These are phyloP conservation scores for Tetragonia tetragonoides DNA, from an alignment of 148 eudicot species.

Conservation along the genomic window DNA sequence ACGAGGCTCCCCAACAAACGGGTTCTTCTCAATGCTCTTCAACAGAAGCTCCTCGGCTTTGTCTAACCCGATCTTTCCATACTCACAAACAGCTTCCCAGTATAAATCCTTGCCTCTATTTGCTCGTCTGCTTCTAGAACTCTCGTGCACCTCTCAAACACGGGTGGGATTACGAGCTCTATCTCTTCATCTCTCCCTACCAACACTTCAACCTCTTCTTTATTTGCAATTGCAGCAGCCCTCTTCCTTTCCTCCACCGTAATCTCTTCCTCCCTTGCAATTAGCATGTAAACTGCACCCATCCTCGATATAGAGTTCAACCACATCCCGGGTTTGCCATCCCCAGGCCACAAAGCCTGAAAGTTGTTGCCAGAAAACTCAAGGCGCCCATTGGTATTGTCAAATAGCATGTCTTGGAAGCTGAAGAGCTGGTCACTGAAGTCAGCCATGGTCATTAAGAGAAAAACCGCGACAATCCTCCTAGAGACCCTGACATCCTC, in stretches of 20 bases:
- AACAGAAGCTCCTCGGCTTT: constrained; percentile 52
- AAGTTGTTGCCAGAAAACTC: constrained; percentile 57
- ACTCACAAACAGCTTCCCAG: constrained; percentile 77
- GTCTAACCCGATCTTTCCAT: constrained; percentile 33
- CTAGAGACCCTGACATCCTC: constrained; percentile 68
- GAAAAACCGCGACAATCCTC: constrained; percentile 61
- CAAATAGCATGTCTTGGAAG: constrained; percentile 72
- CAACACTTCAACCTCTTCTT: background rate
- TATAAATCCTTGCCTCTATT: constrained; percentile 67
- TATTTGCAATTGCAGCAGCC: background rate
- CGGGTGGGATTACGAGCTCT: constrained; percentile 76
- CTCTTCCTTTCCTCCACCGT: constrained; percentile 34
- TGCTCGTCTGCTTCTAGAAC: constrained; percentile 58
- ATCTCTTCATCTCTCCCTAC: constrained; percentile 21
- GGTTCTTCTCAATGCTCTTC: constrained; percentile 62
- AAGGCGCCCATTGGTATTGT: constrained; percentile 56
- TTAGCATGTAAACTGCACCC: constrained; percentile 66
- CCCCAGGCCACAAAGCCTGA: constrained; percentile 74
- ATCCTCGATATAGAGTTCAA: constrained; percentile 69
- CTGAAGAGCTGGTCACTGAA: constrained; percentile 85
- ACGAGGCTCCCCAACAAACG: constrained; percentile 83
- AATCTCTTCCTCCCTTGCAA: constrained; percentile 71
- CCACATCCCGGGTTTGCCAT: constrained; percentile 96
- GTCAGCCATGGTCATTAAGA: constrained; percentile 90
- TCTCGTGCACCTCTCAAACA: constrained; percentile 60